Conservation (phyloP, 2,329 filamentous ascomycete species). For the Colletotrichum karsti region DNA sequence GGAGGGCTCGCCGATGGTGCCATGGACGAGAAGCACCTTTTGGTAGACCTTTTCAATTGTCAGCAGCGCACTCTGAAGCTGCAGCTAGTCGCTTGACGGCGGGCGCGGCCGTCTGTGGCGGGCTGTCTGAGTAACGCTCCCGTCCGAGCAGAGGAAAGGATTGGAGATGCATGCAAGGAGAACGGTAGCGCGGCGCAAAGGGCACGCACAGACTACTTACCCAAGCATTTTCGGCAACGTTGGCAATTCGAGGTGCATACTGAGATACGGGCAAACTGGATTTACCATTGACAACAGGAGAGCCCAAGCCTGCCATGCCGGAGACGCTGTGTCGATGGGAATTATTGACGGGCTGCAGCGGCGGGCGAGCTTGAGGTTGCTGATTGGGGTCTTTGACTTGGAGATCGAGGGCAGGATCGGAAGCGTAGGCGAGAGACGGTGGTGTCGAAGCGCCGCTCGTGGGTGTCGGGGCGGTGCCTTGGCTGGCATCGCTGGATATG, state of each 20-base stretch:
- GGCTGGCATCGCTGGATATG: constrained; percentile 67
- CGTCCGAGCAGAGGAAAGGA: not conserved
- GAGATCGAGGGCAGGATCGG: constrained; percentile 72
- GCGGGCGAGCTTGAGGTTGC: constrained; percentile 41
- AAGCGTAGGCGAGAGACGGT: constrained; percentile 74
- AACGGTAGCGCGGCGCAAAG: not conserved
- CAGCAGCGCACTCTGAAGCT: constrained; percentile 30
- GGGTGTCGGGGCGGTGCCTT: constrained; percentile 68
- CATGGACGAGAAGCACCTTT: constrained; percentile 84
- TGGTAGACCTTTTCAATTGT: constrained; percentile 77
- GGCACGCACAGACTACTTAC: constrained; percentile 66
- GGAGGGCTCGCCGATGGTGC: constrained; percentile 79
- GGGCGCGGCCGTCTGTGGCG: not conserved
- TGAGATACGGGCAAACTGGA: constrained; percentile 73
- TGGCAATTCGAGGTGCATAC: constrained; percentile 82
- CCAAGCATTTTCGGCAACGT: constrained; percentile 84
- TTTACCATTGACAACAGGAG: constrained; percentile 62
- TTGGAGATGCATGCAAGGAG: not conserved
- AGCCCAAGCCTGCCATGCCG: constrained; percentile 69
- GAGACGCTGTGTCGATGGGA: constrained; percentile 71
- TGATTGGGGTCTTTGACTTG: constrained; percentile 58
- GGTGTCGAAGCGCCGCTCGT: constrained; percentile 78
- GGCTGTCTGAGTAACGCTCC: not conserved
- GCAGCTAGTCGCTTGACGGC: constrained; percentile 7
- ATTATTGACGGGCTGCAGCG: constrained; percentile 45